A percentile compares a stretch with the other conserved stretches of the same genome.
Evolutionary conservation across 768 basidiomycete species (phyloP).

Genomic region (Piloderma croceum): DNA sequence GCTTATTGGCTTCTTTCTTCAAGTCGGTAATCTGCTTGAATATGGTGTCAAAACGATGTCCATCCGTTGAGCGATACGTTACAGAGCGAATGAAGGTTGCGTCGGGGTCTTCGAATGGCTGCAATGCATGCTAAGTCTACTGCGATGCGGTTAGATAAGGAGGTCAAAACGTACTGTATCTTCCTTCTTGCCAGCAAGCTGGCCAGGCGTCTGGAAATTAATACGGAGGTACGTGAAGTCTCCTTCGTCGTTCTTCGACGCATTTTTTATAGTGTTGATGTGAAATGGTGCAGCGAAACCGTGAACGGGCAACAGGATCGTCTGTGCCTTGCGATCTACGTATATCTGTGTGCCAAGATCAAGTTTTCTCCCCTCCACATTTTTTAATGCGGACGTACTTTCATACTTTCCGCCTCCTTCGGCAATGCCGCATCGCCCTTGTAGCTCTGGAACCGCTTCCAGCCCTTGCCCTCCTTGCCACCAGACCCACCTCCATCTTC

Average conservation of each 20-base stretch:
- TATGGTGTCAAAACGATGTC: conserved; percentile 82
- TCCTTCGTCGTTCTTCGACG: conserved; percentile 94
- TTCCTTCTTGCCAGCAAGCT: conserved; percentile 96
- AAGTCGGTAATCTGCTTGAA: conserved; percentile 90
- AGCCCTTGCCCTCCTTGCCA: conserved; percentile 85
- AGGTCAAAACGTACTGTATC: conserved; percentile 68
- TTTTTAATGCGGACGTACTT: conserved; percentile 46
- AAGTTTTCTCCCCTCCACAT: too few species aligned
- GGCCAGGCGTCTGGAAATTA: conserved; percentile 98
- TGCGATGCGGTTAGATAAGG: too few species aligned
- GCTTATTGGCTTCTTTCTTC: conserved; percentile 95
- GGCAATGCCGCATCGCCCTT: conserved; percentile 91
- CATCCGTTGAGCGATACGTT: conserved; percentile 87
- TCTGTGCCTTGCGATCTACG: conserved; percentile 86
- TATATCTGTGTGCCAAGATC: conserved; percentile 81
- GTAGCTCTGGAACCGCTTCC: conserved; percentile 96
- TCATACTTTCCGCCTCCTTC: conserved; percentile 68
- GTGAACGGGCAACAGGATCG: conserved; percentile 87
- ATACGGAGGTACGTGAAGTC: conserved; percentile 92
- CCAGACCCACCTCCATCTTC: conserved; percentile 70
- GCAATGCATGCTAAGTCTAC: conserved; percentile 8
- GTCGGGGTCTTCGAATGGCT: conserved; percentile 96
- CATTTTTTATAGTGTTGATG: conserved; percentile 97
- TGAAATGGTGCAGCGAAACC: conserved; percentile 97
- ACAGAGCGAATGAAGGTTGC: conserved; percentile 94